These are phyloP conservation scores for Tolypocladium inflatum DNA, from an alignment of 2,329 filamentous ascomycete species.

Conservation along the genomic window DNA sequence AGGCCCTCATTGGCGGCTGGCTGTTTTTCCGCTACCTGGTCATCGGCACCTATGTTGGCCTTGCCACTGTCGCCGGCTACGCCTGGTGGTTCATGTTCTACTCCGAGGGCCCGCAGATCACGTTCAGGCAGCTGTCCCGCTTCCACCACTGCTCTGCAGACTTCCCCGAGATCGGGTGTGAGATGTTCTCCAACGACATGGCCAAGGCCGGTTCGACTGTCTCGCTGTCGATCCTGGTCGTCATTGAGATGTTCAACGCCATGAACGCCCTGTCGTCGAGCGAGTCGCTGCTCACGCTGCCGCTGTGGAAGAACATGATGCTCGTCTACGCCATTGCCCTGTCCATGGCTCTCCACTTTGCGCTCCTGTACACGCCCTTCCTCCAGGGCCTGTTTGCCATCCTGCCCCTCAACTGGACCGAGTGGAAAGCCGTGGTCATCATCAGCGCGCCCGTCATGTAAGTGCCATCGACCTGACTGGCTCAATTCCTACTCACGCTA, in stretches of 20 bases:
- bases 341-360: slow-evolving; percentile 93
- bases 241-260: slow-evolving; percentile 99
- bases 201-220: slow-evolving; percentile 87
- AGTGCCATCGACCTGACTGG: slow-evolving; percentile 29
- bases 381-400: slow-evolving; percentile 87
- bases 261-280: slow-evolving; percentile 96
- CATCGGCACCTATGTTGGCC: slow-evolving; percentile 88
- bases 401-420: slow-evolving; percentile 69
- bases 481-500: slow-evolving; percentile 8
- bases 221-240: slow-evolving; percentile 82
- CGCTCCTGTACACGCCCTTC: slow-evolving; percentile 83
- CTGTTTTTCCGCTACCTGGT: slow-evolving; percentile 96
- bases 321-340: slow-evolving; percentile 88
- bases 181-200: slow-evolving; percentile 81
- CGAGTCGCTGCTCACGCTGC: slow-evolving; percentile 86
- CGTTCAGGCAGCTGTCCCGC: slow-evolving; percentile 77
- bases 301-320: slow-evolving; percentile 98
- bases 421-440: slow-evolving; percentile 85
- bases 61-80: slow-evolving; percentile 91
- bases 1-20: slow-evolving; percentile 88
- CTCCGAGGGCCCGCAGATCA: slow-evolving; percentile 78
- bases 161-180: slow-evolving; percentile 83
- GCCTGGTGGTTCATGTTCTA: slow-evolving; percentile 99
- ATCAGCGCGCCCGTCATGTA: slow-evolving; percentile 92
- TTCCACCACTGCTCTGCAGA: slow-evolving; percentile 87